Evolutionary conservation across 2,329 filamentous ascomycete species (phyloP), one percentile per base, ranked within the genome.

Genomic region (Beauveria scarabaeidicola): DNA sequence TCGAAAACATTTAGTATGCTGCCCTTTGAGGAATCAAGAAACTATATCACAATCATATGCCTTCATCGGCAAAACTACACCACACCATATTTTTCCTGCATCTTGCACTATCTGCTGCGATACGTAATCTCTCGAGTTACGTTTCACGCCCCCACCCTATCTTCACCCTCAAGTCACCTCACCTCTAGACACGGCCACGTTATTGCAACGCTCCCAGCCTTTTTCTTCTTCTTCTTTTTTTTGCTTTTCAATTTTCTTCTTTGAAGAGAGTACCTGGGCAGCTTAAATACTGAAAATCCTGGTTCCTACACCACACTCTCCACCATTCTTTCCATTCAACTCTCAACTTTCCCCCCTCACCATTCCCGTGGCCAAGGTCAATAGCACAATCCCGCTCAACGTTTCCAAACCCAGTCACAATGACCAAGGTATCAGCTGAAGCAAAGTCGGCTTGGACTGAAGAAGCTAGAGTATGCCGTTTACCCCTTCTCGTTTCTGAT

Each of bases 361-460:
- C 27, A 3, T 23, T 40, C 32, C 15, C 17, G 2, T 17, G 10
- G n/a, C n/a, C 40, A 40, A 43, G 3, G 3, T n/a, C 52, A 29
- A 44, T 13, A 47, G 9, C 32, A 17, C 23, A n/a, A 55, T 36
- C 5, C 52, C 11, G 3, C 5, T 29, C 29, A n/a, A 17, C 32
- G 17, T 21, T 10, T 11, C 13, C 53, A 38, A 27, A 13, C 17
- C 23, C 10, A 52, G 27, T 11, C 25, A 50, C n/a, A 46, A 59
- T 59, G 56, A 11, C 40, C 25, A 32, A 52, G 3, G 15, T 2
- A 9, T 1, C 48, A 3, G 9, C 56, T 5, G 56, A 52, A 1
- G 9, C 48, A 5, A 55, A 55, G 32, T 10, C 23, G 13, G 48
- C 46, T 19, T 60, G 59, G 59, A 60, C 52, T 9, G 52, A 56